Conservation (phyloP, 768 basidiomycete genomes). For the Agaricus blazei region DNA sequence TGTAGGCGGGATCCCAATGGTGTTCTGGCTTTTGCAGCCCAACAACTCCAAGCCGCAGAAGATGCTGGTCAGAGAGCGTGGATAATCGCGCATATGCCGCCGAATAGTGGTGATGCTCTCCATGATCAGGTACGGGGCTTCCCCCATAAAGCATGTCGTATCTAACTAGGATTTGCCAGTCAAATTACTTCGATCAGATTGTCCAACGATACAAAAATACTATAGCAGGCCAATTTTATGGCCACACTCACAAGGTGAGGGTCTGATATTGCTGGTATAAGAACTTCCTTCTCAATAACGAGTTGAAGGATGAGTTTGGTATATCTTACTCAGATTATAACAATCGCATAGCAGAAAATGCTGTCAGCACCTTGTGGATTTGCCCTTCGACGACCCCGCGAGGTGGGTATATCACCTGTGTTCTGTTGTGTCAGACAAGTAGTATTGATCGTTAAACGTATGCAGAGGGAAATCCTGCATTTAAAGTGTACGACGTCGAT, state of each 20-base stretch:
- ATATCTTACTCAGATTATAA: conserved; percentile 54
- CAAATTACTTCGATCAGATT: conserved; percentile 60
- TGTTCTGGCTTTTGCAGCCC: conserved; percentile 47
- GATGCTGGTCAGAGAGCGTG: conserved; percentile 54
- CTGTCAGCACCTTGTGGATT: conserved; percentile 43
- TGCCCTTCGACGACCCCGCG: conserved; percentile 56
- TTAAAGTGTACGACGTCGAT: conserved; percentile 60
- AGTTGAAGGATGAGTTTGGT: conserved; percentile 48
- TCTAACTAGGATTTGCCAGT: conserved; percentile 25
- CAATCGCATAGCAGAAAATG: conserved; percentile 37
- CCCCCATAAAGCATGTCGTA: neutral
- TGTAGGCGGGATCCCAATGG: conserved; percentile 51
- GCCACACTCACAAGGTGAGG: conserved; percentile 47
- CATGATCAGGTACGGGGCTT: conserved; percentile 40
- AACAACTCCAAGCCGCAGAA: conserved; percentile 55
- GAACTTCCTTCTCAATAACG: neutral
- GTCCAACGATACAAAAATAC: conserved; percentile 54
- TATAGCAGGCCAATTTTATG: conserved; percentile 58
- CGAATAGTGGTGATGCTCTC: conserved; percentile 41
- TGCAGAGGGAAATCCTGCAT: conserved; percentile 49
- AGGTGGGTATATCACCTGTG: conserved; percentile 25
- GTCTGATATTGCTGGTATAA: neutral
- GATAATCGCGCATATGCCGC: conserved; percentile 60
- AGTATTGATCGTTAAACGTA: neutral
- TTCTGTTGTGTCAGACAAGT: neutral